A percentile compares a stretch with the other conserved stretches of the same genome.
phyloP scores from a whole-genome alignment of 495 filamentous ascomycete genomes.

The Podospora appendiculata region DNA sequence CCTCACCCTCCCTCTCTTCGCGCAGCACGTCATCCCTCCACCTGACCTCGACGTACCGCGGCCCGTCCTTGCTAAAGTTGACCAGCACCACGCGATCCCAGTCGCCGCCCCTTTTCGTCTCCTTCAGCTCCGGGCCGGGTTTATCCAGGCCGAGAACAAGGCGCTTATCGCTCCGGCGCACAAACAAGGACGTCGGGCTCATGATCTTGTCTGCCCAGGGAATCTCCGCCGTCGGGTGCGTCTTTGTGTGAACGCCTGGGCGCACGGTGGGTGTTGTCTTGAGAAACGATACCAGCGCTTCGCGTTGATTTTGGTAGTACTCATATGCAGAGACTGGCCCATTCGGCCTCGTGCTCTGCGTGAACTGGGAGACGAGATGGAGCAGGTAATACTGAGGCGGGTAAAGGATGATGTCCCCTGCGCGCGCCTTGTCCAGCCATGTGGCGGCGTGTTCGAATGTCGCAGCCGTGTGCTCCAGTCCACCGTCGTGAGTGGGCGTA shows the following conservation, averaged over 20 bases:
- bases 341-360: constrained; percentile 29
- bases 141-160: constrained; percentile 60
- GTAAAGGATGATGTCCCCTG: constrained; percentile 71
- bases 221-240: constrained; percentile 33
- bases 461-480: constrained; percentile 75
- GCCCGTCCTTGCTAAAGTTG: constrained; percentile 48
- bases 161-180: constrained; percentile 43
- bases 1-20: constrained; percentile 6
- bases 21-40: constrained; percentile 15
- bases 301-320: constrained; percentile 47
- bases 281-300: constrained; percentile 51
- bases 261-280: constrained; percentile 24
- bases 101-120: constrained; percentile 56
- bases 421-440: constrained; percentile 58
- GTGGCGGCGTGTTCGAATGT: constrained; percentile 59
- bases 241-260: neutral
- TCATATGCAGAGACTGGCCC: constrained; percentile 10
- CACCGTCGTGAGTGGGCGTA: constrained; percentile 71
- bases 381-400: constrained; percentile 86
- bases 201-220: constrained; percentile 77
- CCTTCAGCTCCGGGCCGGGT: constrained; percentile 64
- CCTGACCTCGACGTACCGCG: constrained; percentile 19
- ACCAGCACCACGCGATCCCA: constrained; percentile 67
- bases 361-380: constrained; percentile 53
- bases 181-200: constrained; percentile 52